A percentile compares a stretch with the other conserved stretches of the same genome.
phyloP scores from a whole-genome alignment of 176 grass and related monocot genomes.

The Oryza coarctata region DNA sequence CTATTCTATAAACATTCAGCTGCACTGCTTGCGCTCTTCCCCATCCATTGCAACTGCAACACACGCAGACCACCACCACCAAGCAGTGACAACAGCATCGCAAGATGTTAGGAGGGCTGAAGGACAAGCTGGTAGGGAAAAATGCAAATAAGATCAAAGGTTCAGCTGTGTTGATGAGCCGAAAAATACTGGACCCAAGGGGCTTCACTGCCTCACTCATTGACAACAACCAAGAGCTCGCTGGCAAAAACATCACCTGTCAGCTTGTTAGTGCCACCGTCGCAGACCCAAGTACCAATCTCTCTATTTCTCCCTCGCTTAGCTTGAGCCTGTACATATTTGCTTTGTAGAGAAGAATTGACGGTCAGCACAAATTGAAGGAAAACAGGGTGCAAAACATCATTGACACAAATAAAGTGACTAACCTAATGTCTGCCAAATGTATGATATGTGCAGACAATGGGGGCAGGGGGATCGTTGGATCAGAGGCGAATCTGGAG shows the following conservation, averaged over 20 bases:
- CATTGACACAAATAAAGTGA: not conserved
- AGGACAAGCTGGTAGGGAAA: slow-evolving; percentile 28
- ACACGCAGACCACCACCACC: no score
- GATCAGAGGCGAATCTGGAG: slow-evolving; percentile 50
- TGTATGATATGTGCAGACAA: slow-evolving; percentile 27
- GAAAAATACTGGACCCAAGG: slow-evolving; percentile 68
- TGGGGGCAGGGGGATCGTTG: slow-evolving; percentile 44
- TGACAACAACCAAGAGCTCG: slow-evolving; percentile 55
- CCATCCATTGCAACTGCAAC: no score
- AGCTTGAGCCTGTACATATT: not conserved
- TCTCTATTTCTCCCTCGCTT: not conserved
- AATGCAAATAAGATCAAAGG: slow-evolving; percentile 34
- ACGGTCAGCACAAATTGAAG: not conserved
- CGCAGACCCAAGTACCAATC: slow-evolving; percentile 42
- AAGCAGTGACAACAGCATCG: not conserved
- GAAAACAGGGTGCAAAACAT: not conserved
- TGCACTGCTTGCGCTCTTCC: no score
- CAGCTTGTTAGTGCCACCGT: slow-evolving; percentile 71
- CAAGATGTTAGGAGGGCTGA: slow-evolving; percentile 29
- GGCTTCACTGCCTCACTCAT: slow-evolving; percentile 60
- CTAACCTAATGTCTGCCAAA: not conserved
- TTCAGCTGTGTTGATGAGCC: slow-evolving; percentile 60
- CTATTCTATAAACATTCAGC: no score
- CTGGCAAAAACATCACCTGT: slow-evolving; percentile 56
- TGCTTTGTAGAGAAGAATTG: no score